Evolutionary conservation across 2,329 filamentous ascomycete species (phyloP), one percentile per base, ranked within the genome.

Genomic region (Pochonia chlamydosporia): DNA sequence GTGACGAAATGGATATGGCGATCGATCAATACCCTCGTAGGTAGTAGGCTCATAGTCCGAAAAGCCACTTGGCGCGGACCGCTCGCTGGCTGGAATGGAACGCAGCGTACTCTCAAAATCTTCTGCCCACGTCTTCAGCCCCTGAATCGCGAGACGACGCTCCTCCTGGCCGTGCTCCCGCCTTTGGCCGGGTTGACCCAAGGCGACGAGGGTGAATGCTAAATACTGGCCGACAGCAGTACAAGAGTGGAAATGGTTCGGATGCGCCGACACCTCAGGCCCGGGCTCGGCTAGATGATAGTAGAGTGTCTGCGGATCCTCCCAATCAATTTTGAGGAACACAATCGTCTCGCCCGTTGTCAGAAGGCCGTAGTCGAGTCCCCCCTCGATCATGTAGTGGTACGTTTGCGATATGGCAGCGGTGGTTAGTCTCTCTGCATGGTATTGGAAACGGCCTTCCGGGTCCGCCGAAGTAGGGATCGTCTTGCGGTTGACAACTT

Each of bases 321-420:
- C 11, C 58, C 52, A 63, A 44, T 64, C 51, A 13, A 72, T 49
- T 30, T 61, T 64, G 20, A 76, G 61, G 49, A 74, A 75, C 25
- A 74, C 64, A 43, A 66, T 67, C 1, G 64, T 63, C 52, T 75
- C 66, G 28, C 69, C 67, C 1, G 67, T 74, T 13, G 61, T 67
- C n/a, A 76, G 46, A 23, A 64, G 59, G 11, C 72, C 64, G 50
- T 71, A 73, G 47, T 70, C 63, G 6, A 74, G 59, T 0, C 74
- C 68, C 13, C 58, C 59, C 43, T 69, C 54, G 10, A 78, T 65
- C 65, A 78, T 78, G 55, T 76, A 75, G 30, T 71, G 64, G 53
- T 71, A 78, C 1, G 65, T 68, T 56, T 78, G 68, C 4, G 69
- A 70, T 31, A 78, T 56, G 11, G 72, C 66, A 21, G 72, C 66